Conservation (phyloP, 2,329 filamentous ascomycete genomes). For the Neodidymelliopsis sp. region DNA sequence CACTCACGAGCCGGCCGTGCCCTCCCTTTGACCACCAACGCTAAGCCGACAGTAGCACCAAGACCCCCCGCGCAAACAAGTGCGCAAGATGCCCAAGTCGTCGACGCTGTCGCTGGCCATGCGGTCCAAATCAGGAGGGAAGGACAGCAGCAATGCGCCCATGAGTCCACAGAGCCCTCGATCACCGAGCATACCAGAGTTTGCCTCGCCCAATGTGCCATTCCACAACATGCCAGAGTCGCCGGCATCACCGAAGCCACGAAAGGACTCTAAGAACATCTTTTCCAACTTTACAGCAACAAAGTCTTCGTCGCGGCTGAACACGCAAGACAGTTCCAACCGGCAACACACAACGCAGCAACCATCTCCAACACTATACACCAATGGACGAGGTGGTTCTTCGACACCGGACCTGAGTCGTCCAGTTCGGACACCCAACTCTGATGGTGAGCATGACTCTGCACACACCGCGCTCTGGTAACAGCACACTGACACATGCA, state of each 20-base stretch:
- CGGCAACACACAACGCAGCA: slow-evolving; percentile 46
- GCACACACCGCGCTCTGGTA: background rate
- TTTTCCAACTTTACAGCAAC: slow-evolving; percentile 58
- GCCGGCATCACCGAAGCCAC: slow-evolving; percentile 45
- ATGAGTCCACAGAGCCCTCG: slow-evolving; percentile 46
- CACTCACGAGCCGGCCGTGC: slow-evolving; percentile 1
- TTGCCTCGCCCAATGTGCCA: slow-evolving; percentile 39
- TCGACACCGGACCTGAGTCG: slow-evolving; percentile 58
- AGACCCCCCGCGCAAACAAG: slow-evolving; percentile 35
- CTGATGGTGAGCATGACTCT: slow-evolving; percentile 37
- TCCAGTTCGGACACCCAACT: slow-evolving; percentile 47
- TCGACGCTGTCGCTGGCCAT: slow-evolving; percentile 48
- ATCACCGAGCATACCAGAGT: slow-evolving; percentile 41
- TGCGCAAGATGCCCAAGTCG: slow-evolving; percentile 51
- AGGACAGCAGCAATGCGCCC: slow-evolving; percentile 36
- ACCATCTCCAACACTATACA: slow-evolving; percentile 45
- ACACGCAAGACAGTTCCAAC: slow-evolving; percentile 45
- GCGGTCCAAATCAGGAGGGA: slow-evolving; percentile 39
- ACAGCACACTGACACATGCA: slow-evolving; percentile 23
- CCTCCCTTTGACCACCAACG: slow-evolving; percentile 10
- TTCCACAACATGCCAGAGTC: slow-evolving; percentile 43
- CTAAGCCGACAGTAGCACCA: slow-evolving; percentile 38
- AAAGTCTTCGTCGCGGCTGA: slow-evolving; percentile 55
- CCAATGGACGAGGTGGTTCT: slow-evolving; percentile 53
- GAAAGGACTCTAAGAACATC: slow-evolving; percentile 52